Base-by-base conservation (phyloP, 1,284 basidiomycete genomes). In the Rhodotorula sp. region DNA sequence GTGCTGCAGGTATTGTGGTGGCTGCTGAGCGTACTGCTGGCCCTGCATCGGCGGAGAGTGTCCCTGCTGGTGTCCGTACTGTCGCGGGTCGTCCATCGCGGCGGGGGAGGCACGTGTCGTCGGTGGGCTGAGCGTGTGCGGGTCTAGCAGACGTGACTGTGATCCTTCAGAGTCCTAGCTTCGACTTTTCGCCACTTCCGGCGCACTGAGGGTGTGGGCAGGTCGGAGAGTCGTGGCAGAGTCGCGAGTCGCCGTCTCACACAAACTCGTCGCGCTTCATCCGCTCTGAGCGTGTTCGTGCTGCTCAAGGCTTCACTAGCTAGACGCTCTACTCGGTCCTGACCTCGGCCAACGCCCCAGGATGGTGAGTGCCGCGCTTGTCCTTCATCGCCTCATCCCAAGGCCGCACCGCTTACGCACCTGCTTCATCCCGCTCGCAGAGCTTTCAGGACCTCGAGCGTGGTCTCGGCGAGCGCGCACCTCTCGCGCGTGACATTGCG, bases 371-470 rank as follows among this genome's bases (percentile, higher is more conserved):
- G 3, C 11, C 39, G 39, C 39, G 2, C 39, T 44, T 17, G 19
- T 17, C 39, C 39, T 44, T 44, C 39, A 44, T 44, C 39, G 39
- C 39, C 11, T 44, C 39, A 44, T 44, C 39, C 39, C 39, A 17
- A 44, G 13, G 39, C 13, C n/a, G n/a, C 55, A 44, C n/a, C 47
- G 9, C n/a, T n/a, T 4, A 7, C 11, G 15, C 56, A 2, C 39
- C n/a, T 39, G 2, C 29, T 56, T 56, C 36, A n/a, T 30, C 24
- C 34, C n/a, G 1, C 19, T 4, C 1, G 44, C 64, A 70, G 68
- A 64, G 61, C 49, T 74, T 74, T 54, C 71, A 72, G 48, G 73
- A 74, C 58, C 62, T 74, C 46, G 73, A 74, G 53, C 66, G 71
- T n/a, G 73, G 73, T 20, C 51, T 68, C 11, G 63, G 62, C 11